These are phyloP conservation scores for Filobasidium uniguttulatum DNA, from an alignment of 1,284 basidiomycete species.

Conservation along the genomic window DNA sequence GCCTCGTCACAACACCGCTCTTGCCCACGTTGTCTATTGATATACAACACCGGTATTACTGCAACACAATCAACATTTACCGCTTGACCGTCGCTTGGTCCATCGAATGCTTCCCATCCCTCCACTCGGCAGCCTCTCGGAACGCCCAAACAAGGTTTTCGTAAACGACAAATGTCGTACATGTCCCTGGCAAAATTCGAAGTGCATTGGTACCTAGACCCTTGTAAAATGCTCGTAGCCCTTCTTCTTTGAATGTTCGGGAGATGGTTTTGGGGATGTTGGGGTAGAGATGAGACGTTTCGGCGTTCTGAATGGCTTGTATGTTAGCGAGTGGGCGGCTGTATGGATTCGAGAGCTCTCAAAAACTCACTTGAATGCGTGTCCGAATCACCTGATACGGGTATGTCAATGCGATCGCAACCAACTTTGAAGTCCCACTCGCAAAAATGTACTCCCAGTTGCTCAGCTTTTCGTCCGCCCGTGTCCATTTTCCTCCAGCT, in stretches of 20 bases:
- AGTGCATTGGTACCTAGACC: constrained; percentile 94
- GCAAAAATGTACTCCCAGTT: constrained; percentile 79
- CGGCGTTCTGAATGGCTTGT: constrained; percentile 15
- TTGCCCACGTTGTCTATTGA: no score
- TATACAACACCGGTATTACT: no score
- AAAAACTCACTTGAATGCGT: constrained; percentile 60
- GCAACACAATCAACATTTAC: no score
- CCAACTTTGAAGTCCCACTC: constrained; percentile 79
- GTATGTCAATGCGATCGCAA: constrained; percentile 76
- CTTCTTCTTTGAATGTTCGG: constrained; percentile 68
- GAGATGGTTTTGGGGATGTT: constrained; percentile 66
- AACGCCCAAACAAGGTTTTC: constrained; percentile 84
- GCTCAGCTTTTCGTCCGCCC: constrained; percentile 70
- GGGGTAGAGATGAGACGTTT: constrained; percentile 46
- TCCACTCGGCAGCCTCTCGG: constrained; percentile 36
- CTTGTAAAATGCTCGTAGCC: constrained; percentile 78
- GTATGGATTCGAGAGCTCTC: no score
- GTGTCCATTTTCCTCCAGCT: constrained; percentile 51
- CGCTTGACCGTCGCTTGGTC: constrained; percentile 3
- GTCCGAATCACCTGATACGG: constrained; percentile 96
- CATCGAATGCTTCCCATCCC: constrained; percentile 11
- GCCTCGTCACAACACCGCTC: no score
- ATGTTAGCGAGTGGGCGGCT: constrained; percentile 44
- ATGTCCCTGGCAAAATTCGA: constrained; percentile 88
- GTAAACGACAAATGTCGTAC: constrained; percentile 96